phyloP scores from a whole-genome alignment of 192 early-diverging fungal genomes.

The Backusella morwellensis region DNA sequence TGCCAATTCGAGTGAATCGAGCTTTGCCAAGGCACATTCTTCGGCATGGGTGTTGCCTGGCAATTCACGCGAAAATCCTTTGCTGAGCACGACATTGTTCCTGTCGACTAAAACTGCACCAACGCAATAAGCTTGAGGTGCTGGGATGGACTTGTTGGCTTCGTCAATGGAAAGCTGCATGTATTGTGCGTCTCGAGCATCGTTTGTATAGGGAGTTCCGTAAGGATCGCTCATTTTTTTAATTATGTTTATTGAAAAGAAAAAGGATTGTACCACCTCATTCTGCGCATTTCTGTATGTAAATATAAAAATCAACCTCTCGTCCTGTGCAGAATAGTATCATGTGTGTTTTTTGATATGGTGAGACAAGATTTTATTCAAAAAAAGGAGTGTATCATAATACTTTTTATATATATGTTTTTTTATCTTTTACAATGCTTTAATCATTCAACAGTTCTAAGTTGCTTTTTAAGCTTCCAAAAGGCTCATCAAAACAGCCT shows the following conservation, averaged over 20 bases:
- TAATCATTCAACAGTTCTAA: neutral
- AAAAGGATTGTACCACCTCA: neutral
- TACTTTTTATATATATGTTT: neutral
- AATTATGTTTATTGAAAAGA: neutral
- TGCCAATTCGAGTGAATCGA: slow-evolving; percentile 32
- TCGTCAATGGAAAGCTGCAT: slow-evolving; percentile 86
- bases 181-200: slow-evolving; percentile 57
- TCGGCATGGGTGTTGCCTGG: slow-evolving; percentile 98
- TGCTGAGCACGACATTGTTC: slow-evolving; percentile 60
- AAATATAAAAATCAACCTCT: no score
- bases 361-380: neutral
- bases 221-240: slow-evolving; percentile 9
- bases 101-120: slow-evolving; percentile 70
- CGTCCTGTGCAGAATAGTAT: neutral
- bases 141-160: slow-evolving; percentile 75
- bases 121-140: slow-evolving; percentile 87
- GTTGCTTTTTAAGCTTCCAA: neutral
- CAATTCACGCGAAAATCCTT: slow-evolving; percentile 91
- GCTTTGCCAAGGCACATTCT: slow-evolving; percentile 83
- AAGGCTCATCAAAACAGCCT: neutral
- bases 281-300: neutral
- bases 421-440: neutral
- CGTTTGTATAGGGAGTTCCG: slow-evolving; percentile 18
- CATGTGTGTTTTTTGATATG: neutral
- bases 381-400: slow-evolving; percentile 2